Evolutionary conservation across 495 filamentous ascomycete genomes (phyloP), one percentile per base, ranked within the genome.

Genomic region (Articulospora tetracladia): DNA sequence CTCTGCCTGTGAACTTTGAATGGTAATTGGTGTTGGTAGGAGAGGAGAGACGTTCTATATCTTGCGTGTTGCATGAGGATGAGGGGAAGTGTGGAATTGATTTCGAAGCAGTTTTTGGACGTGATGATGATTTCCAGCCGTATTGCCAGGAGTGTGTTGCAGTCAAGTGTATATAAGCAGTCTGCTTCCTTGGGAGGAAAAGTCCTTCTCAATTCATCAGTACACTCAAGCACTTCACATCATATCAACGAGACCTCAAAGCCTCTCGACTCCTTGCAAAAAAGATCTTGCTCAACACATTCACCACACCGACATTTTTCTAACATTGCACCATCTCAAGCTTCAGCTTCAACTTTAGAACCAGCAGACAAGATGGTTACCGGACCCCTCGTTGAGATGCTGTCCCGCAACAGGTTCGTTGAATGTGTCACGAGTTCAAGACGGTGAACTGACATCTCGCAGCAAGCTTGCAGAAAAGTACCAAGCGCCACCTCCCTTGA

Each of bases 381-480:
- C 10, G 52, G 56, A 25, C 56, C 61, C 8, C 50, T 64, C 1
- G 41, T 26, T 25, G 41, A 64, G 41, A 64, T 64, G 61, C 44
- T 64, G 22, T 55, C 57, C 20, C 61, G 56, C 34, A 64, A 64
- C 56, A 59, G 50, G 61, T 62, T 53, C 34, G 20, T 49, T 7
- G 28, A 44, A 19, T 44, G n/a, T 44, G 11, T 28, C 34, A 6
- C 6, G 6, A 28, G 13, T 17, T 46, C 30, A 4, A 30, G 39
- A 30, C 2, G 20, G 1, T 7, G 55, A 51, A 51, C 52, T 61
- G 32, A 62, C 34, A 25, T 4, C 13, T 22, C 12, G 1, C 27
- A 62, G 60, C 34, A 59, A 63, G 55, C 11, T 59, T 28, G 32
- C 51, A 24, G 39, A 59, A n/a, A 58, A 25, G 1, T 59, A 63